Percentiles rank a stretch among this genome's conserved stretches.
Evolutionary conservation across 192 early-diverging fungal species (phyloP).

Genomic region (Umbelopsis sp.): DNA sequence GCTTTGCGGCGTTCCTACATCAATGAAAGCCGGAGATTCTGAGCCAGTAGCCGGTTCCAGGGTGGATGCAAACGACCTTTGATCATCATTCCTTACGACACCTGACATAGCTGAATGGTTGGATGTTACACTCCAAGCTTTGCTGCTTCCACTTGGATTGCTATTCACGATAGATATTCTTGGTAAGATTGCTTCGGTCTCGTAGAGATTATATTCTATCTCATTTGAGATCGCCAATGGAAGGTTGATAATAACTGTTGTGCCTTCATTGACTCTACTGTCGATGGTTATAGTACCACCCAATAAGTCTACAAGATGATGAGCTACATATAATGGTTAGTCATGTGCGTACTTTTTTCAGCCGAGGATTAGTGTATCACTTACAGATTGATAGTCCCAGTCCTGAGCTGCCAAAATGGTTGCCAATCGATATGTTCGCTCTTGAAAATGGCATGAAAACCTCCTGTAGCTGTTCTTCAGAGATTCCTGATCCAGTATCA

Average conservation of each 20-base stretch:
- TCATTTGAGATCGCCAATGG: not conserved
- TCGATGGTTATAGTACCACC: not conserved
- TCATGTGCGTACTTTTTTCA: no score
- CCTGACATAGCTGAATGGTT: not conserved
- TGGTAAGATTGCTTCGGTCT: no score
- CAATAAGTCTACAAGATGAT: not conserved
- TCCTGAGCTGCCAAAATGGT: constrained; percentile 8
- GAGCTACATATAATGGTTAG: not conserved
- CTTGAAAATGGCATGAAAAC: constrained; percentile 6
- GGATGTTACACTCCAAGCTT: not conserved
- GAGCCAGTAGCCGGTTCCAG: not conserved
- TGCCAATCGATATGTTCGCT: constrained; percentile 8
- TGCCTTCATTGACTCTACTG: not conserved
- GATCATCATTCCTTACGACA: not conserved
- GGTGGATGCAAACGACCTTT: not conserved
- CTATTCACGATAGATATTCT: not conserved
- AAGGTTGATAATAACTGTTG: not conserved
- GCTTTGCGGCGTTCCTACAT: not conserved
- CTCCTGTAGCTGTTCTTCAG: not conserved
- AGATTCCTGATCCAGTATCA: not conserved
- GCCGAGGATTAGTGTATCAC: not conserved
- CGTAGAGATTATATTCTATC: no score
- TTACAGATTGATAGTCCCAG: not conserved
- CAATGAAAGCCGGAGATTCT: not conserved
- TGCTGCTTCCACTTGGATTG: not conserved